phyloP scores from a whole-genome alignment of 2,329 filamentous ascomycete genomes.

The Penicillium glabrum region DNA sequence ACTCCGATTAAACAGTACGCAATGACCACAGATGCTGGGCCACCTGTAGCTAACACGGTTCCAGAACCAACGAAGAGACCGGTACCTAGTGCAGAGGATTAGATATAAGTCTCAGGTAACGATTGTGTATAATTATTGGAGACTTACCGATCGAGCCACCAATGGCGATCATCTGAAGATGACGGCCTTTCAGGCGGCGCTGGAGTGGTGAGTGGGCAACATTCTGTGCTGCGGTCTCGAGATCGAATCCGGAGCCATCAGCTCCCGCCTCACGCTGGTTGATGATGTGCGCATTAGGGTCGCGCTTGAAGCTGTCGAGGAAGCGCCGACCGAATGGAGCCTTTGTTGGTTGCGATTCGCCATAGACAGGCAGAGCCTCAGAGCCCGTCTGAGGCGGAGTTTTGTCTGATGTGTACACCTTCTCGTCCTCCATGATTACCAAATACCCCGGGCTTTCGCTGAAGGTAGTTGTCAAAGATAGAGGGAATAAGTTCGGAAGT shows the following conservation, averaged over 20 bases:
- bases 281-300: conserved; percentile 43
- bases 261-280: conserved; percentile 42
- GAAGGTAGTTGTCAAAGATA: not conserved
- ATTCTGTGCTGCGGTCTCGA: conserved; percentile 60
- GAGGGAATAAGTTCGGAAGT: not conserved
- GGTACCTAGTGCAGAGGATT: conserved; percentile 55
- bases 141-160: conserved; percentile 77
- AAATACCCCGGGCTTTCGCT: not conserved
- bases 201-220: conserved; percentile 75
- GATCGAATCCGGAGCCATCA: conserved; percentile 59
- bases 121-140: not conserved
- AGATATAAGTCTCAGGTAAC: not conserved
- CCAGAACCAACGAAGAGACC: conserved; percentile 87
- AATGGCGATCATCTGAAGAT: conserved; percentile 97
- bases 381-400: conserved; percentile 22
- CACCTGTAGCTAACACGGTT: conserved; percentile 66
- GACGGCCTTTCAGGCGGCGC: conserved; percentile 75
- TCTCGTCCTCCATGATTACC: conserved; percentile 27
- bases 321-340: conserved; percentile 30
- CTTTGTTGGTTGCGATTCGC: conserved; percentile 27
- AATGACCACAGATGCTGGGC: conserved; percentile 74
- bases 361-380: conserved; percentile 32
- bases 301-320: conserved; percentile 45
- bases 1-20: conserved; percentile 76
- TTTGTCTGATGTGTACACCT: conserved; percentile 23